Conservation (phyloP, 2,329 filamentous ascomycete species). For the Hyphodiscus sp. region DNA sequence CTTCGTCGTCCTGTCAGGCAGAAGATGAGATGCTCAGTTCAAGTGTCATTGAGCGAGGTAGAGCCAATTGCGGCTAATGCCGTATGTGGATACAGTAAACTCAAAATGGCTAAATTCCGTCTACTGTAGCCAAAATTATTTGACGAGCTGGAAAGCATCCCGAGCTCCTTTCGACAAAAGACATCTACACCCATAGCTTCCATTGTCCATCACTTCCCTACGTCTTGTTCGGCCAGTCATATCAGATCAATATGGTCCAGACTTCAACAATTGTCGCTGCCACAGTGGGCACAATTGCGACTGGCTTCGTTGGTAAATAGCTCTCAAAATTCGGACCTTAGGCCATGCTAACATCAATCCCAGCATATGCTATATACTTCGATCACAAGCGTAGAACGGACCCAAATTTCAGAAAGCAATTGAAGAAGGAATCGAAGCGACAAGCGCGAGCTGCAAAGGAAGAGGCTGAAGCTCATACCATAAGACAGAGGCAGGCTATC, state of each 20-base stretch:
- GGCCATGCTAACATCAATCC: constrained; percentile 16
- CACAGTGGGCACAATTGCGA: constrained; percentile 54
- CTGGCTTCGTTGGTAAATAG: constrained; percentile 51
- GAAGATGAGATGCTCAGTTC: not conserved
- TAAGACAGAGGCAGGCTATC: constrained; percentile 67
- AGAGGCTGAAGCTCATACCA: constrained; percentile 57
- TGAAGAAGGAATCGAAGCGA: constrained; percentile 70
- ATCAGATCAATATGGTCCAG: constrained; percentile 37
- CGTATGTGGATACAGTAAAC: not conserved
- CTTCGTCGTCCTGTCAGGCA: not conserved
- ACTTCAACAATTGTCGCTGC: constrained; percentile 52
- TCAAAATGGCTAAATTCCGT: not conserved
- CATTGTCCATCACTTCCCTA: not conserved
- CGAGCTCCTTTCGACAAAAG: not conserved
- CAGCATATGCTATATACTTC: constrained; percentile 63
- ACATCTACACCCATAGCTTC: constrained; percentile 2
- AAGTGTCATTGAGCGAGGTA: not conserved
- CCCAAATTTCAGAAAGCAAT: constrained; percentile 57
- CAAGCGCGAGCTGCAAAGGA: constrained; percentile 67
- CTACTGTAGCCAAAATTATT: not conserved
- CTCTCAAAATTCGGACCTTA: not conserved
- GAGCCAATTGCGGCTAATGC: not conserved
- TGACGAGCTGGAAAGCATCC: not conserved
- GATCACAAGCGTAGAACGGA: constrained; percentile 60
- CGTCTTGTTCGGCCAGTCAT: not conserved